phyloP scores from a whole-genome alignment of 2,329 filamentous ascomycete genomes.

The Pseudogymnoascus sp. region DNA sequence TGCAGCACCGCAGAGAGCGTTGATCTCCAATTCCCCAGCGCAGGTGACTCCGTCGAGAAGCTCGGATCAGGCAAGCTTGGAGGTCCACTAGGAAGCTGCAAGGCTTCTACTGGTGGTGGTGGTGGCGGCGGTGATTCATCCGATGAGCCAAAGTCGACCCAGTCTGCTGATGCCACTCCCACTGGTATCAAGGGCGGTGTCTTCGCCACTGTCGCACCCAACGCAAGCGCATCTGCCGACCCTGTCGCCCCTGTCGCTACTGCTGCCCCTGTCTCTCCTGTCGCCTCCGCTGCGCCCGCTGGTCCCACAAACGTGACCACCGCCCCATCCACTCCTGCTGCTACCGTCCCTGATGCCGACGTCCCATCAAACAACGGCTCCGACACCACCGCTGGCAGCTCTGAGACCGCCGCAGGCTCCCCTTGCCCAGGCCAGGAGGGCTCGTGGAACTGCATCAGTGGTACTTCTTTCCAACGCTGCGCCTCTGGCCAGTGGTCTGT shows the following conservation, averaged over 20 bases:
- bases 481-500: conserved; percentile 44
- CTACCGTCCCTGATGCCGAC: conserved; percentile 17
- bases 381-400: conserved; percentile 17
- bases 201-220: conserved; percentile 28
- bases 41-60: conserved; percentile 45
- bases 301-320: conserved; percentile 20
- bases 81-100: conserved; percentile 23
- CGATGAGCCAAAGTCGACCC: neutral
- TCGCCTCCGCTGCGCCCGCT: neutral
- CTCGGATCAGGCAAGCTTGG: conserved; percentile 26
- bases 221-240: conserved; percentile 15
- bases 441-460: conserved; percentile 45
- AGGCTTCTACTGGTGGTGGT: conserved; percentile 21
- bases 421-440: conserved; percentile 42
- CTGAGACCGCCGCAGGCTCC: conserved; percentile 31
- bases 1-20: conserved; percentile 41
- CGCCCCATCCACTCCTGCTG: conserved; percentile 17
- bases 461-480: conserved; percentile 46
- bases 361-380: conserved; percentile 20
- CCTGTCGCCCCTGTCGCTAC: conserved; percentile 13
- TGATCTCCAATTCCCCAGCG: conserved; percentile 46
- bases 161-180: conserved; percentile 11
- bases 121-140: conserved; percentile 10
- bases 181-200: conserved; percentile 23
- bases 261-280: conserved; percentile 15